Evolutionary conservation across 2,329 filamentous ascomycete genomes (phyloP).

Genomic region (Fusarium sp.): DNA sequence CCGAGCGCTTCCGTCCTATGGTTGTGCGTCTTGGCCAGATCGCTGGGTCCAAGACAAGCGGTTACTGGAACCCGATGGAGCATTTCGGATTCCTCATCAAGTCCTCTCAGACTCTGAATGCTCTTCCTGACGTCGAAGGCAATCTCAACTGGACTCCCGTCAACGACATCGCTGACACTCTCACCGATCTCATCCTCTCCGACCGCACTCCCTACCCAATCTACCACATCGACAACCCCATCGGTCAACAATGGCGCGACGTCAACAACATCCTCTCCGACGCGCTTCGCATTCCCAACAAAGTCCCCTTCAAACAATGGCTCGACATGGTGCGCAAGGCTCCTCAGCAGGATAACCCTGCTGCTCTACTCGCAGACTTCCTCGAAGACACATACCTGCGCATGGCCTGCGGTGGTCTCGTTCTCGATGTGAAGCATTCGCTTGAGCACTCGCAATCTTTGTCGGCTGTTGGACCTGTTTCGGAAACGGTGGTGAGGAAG

Average conservation of each 20-base stretch:
- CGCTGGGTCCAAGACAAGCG: slow-evolving; percentile 39
- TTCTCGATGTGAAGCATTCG: slow-evolving; percentile 16
- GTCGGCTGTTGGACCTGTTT: slow-evolving; percentile 17
- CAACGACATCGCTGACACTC: slow-evolving; percentile 24
- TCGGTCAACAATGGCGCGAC: slow-evolving; percentile 33
- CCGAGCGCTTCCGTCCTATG: slow-evolving; percentile 36
- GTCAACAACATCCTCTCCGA: slow-evolving; percentile 30
- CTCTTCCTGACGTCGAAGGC: slow-evolving; percentile 26
- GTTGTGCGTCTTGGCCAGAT: slow-evolving; percentile 39
- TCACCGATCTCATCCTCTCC: slow-evolving; percentile 16
- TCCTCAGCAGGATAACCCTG: slow-evolving; percentile 30
- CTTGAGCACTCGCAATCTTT: slow-evolving; percentile 33
- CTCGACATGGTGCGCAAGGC: slow-evolving; percentile 21
- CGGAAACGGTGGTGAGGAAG: slow-evolving; percentile 29
- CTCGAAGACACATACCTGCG: slow-evolving; percentile 19
- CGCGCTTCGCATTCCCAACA: slow-evolving; percentile 11
- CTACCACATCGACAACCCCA: slow-evolving; percentile 31
- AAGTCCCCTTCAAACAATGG: slow-evolving; percentile 22
- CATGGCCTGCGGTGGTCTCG: slow-evolving; percentile 29
- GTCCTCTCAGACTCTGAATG: slow-evolving; percentile 33
- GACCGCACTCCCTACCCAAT: slow-evolving; percentile 6
- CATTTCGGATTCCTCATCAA: slow-evolving; percentile 42
- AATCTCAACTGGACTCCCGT: slow-evolving; percentile 33
- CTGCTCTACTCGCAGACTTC: slow-evolving; percentile 14
- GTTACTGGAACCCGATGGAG: slow-evolving; percentile 42